phyloP scores from a whole-genome alignment of 768 basidiomycete genomes.

The Russula vinacea region DNA sequence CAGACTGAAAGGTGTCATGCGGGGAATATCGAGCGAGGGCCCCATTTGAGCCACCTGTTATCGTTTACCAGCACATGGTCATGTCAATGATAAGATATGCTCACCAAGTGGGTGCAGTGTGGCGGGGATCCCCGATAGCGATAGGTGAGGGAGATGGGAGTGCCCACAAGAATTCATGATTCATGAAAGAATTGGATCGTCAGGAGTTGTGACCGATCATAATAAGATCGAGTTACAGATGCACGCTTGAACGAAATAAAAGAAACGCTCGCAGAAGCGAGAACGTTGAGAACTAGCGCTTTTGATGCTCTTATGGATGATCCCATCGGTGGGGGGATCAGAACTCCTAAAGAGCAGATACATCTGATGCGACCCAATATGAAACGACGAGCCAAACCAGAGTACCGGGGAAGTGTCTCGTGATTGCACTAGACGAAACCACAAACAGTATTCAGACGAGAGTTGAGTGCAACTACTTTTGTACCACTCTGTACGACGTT shows the following conservation, averaged over 20 bases:
- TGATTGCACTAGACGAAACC: background rate
- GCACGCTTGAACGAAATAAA: conserved; percentile 18
- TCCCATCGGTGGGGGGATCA: conserved; percentile 10
- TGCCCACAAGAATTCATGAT: conserved; percentile 11
- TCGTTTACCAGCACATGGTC: background rate
- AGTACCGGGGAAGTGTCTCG: background rate
- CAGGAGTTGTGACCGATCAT: conserved; percentile 27
- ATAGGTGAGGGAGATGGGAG: background rate
- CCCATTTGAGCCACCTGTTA: background rate
- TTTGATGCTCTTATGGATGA: background rate
- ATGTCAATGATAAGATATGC: conserved; percentile 4
- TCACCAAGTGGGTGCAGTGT: background rate
- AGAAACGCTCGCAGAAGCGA: conserved; percentile 22
- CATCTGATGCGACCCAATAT: background rate
- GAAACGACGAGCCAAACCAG: background rate
- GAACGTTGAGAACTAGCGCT: conserved; percentile 1
- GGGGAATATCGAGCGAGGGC: background rate
- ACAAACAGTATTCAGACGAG: background rate
- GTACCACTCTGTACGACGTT: no score
- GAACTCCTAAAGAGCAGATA: conserved; percentile 11
- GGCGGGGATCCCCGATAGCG: conserved; percentile 5
- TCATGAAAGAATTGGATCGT: conserved; percentile 25
- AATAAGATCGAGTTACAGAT: conserved; percentile 20
- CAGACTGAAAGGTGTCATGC: conserved; percentile 8
- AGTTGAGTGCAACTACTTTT: background rate